These are phyloP conservation scores for Suillus brevipes DNA, from an alignment of 768 basidiomycete species.

Conservation along the genomic window DNA sequence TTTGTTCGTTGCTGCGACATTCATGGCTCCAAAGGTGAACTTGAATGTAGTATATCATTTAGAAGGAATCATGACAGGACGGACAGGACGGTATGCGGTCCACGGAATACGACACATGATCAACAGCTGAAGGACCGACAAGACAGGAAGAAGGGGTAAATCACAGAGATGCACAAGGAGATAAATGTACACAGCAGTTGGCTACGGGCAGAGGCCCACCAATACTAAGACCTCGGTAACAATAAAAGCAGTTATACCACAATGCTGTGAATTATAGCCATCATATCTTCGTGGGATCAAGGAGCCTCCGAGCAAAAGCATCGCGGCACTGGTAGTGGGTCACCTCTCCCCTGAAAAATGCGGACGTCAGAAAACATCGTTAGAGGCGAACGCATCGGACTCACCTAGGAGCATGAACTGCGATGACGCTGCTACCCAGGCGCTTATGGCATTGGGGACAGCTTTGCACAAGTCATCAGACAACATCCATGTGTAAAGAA, in stretches of 20 bases:
- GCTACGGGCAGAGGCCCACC: not conserved
- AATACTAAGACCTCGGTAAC: not conserved
- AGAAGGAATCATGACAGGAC: too few species aligned
- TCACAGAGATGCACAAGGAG: not conserved
- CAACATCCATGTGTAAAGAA: not conserved
- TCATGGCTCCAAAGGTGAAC: too few species aligned
- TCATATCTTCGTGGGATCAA: slow-evolving; percentile 32
- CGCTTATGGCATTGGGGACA: slow-evolving; percentile 97
- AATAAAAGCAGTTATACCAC: not conserved
- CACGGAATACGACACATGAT: too few species aligned
- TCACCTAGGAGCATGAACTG: slow-evolving; percentile 86
- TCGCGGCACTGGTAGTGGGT: slow-evolving; percentile 97
- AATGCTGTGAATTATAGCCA: not conserved
- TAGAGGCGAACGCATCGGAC: slow-evolving; percentile 18
- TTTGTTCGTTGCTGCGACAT: too few species aligned
- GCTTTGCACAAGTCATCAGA: slow-evolving; percentile 40
- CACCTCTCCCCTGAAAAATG: slow-evolving; percentile 75
- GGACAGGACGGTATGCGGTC: too few species aligned
- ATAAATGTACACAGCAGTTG: not conserved
- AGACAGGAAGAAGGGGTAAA: not conserved
- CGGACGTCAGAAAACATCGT: slow-evolving; percentile 2
- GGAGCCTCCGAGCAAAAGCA: slow-evolving; percentile 61
- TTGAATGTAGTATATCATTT: too few species aligned
- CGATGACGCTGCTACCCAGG: slow-evolving; percentile 89
- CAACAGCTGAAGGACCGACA: not conserved